These are phyloP conservation scores for Neurospora hispaniola DNA, from an alignment of 495 filamentous ascomycete species.

Conservation along the genomic window DNA sequence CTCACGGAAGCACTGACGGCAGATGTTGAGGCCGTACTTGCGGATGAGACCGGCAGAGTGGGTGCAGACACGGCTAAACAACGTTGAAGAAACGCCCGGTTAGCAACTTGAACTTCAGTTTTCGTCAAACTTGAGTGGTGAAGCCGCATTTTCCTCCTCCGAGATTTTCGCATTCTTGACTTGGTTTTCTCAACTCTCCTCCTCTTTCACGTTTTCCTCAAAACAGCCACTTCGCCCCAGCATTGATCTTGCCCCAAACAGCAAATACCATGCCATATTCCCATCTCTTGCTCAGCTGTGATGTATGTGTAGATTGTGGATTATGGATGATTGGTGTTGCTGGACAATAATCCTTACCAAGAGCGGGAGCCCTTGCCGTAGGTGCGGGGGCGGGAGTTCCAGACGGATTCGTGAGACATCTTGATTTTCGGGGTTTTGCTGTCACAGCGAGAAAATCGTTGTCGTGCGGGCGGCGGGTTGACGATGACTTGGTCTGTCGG, in stretches of 20 bases:
- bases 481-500: slow-evolving; percentile 3
- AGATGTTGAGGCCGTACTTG: slow-evolving; percentile 99
- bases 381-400: slow-evolving; percentile 93
- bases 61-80: slow-evolving; percentile 80
- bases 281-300: background rate
- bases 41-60: slow-evolving; percentile 93
- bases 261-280: background rate
- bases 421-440: slow-evolving; percentile 25
- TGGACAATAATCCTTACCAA: slow-evolving; percentile 52
- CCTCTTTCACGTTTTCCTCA: background rate
- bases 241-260: background rate
- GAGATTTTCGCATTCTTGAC: background rate
- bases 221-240: background rate
- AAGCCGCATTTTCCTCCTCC: background rate
- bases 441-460: slow-evolving; percentile 5
- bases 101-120: slow-evolving; percentile 9
- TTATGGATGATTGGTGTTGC: background rate
- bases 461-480: slow-evolving; percentile 5
- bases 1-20: slow-evolving; percentile 99
- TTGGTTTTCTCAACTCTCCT: background rate
- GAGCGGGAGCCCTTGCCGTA: slow-evolving; percentile 90
- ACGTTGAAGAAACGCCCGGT: background rate
- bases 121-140: slow-evolving; percentile 7
- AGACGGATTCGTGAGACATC: slow-evolving; percentile 99
- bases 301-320: background rate